These are phyloP conservation scores for Chaetomiaceae sp. DNA, from an alignment of 2,329 filamentous ascomycete species.

Conservation along the genomic window DNA sequence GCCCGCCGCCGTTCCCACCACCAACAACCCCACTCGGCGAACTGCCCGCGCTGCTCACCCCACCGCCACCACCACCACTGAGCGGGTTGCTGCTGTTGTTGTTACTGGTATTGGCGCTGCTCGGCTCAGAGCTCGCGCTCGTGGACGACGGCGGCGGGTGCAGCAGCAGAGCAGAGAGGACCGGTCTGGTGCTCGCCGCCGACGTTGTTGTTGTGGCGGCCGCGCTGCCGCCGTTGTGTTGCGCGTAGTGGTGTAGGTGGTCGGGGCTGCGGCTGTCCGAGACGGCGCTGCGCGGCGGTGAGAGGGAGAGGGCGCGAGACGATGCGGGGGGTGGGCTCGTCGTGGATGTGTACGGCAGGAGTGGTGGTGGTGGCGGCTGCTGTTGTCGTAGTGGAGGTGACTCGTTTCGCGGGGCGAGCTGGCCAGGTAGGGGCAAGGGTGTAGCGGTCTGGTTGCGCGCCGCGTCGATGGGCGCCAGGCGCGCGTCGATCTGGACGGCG, in stretches of 20 bases:
- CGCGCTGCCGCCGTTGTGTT: too few relatives aligned
- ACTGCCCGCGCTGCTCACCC: slow-evolving; percentile 36
- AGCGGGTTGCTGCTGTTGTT: too few relatives aligned
- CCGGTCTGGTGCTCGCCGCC: slow-evolving; percentile 13
- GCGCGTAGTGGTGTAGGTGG: too few relatives aligned
- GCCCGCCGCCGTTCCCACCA: not conserved
- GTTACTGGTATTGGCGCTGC: slow-evolving; percentile 39
- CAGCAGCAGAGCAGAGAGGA: slow-evolving; percentile 42
- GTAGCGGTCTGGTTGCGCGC: slow-evolving; percentile 24
- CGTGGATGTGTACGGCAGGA: not conserved
- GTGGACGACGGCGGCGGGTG: slow-evolving; percentile 42
- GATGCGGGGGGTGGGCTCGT: slow-evolving; percentile 37
- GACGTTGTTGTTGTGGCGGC: slow-evolving; percentile 3
- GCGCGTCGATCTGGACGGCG: slow-evolving; percentile 31
- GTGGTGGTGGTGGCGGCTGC: slow-evolving; percentile 19
- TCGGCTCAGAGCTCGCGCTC: slow-evolving; percentile 34
- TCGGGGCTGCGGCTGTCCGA: not conserved
- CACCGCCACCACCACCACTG: slow-evolving; percentile 22
- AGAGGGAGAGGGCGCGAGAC: slow-evolving; percentile 44
- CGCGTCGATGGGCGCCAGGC: slow-evolving; percentile 38
- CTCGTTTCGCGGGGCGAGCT: slow-evolving; percentile 2
- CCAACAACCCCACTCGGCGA: slow-evolving; percentile 38
- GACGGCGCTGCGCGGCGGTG: slow-evolving; percentile 38
- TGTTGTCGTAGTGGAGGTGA: too few relatives aligned
- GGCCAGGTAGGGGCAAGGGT: slow-evolving; percentile 12